Conservation (phyloP, 1,284 basidiomycete species). For the Moesziomyces aphidis region DNA sequence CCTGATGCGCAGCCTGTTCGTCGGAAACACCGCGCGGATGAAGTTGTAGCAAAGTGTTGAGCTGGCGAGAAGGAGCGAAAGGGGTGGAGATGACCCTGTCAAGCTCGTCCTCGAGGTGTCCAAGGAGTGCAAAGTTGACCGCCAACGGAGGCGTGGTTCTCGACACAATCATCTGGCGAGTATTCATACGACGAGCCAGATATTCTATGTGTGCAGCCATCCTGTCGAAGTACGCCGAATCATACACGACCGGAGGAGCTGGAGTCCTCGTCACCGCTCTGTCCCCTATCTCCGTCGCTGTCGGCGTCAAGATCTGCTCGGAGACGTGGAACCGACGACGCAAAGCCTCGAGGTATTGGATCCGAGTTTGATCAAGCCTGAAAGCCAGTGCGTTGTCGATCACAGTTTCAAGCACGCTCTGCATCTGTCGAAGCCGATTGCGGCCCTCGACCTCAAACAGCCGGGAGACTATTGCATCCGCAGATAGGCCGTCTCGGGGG, state of each 20-base stretch:
- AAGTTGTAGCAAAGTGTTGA: not conserved
- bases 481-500: not conserved
- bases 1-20: not conserved
- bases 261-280: not conserved
- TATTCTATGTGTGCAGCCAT: too few relatives aligned
- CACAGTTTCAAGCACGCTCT: not conserved
- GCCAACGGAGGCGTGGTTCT: not conserved
- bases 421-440: slow-evolving; percentile 9
- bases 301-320: slow-evolving; percentile 5
- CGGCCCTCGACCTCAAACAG: not conserved
- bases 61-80: not conserved
- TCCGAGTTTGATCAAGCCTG: slow-evolving; percentile 3
- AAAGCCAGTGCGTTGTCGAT: not conserved
- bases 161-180: too few relatives aligned
- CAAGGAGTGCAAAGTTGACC: slow-evolving; percentile 1
- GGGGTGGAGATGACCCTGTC: slow-evolving; percentile 2
- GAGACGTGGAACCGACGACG: not conserved
- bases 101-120: slow-evolving; percentile 12
- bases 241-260: not conserved
- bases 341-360: slow-evolving; percentile 9
- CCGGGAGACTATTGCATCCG: not conserved
- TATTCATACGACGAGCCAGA: too few relatives aligned
- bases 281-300: not conserved
- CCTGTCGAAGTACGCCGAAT: too few relatives aligned
- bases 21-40: slow-evolving; percentile 2